Evolutionary conservation across 2,329 filamentous ascomycete species (phyloP), one percentile per base, ranked within the genome.

Genomic region (Diaporthe helianthi): DNA sequence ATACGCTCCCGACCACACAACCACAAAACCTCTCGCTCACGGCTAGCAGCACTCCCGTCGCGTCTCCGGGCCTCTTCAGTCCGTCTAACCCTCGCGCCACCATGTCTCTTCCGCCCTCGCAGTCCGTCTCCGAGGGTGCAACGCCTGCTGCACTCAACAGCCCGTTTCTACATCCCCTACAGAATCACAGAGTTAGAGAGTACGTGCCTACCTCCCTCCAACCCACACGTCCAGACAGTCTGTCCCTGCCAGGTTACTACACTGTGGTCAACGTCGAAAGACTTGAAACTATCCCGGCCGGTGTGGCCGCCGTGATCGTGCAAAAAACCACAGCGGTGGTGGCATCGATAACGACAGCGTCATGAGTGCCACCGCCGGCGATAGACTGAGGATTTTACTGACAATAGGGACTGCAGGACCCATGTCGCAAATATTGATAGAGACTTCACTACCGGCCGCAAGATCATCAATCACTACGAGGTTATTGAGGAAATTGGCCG

Each of bases 401-500:
- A 71, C 60, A 53, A 26, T n/a, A n/a, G 10, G 9, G 46, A 29
- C 47, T 51, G 17, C 72, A 93, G 90, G 81, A 98, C 95, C 12
- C 93, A 97, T 80, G 93, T 94, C 72, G 94, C 93, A 65, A 90
- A 94, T 76, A 93, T 98, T 74, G 95, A 98, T 76, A 90, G 94
- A 72, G 94, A 98, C 79, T 88, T 88, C 66, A 86, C 93, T 72
- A 97, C 95, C 6, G 96, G 96, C 70, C 93, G 96, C 72, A 99
- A 99, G 82, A 86, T 94, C 65, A 97, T 99, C 84, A 99, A 99
- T 77, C 92, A 98, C 78, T 99, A 99, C 82, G 93, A 98, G 80
- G 93, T 99, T 75, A 92, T 98, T 73, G 93, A 97, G 79, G 96
- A 99, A 81, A 93, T 99, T 66, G 96, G 96, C 67, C 92, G 96